phyloP scores from a whole-genome alignment of 31 red algal genomes.

The Odonthalia washingtoniensis region DNA sequence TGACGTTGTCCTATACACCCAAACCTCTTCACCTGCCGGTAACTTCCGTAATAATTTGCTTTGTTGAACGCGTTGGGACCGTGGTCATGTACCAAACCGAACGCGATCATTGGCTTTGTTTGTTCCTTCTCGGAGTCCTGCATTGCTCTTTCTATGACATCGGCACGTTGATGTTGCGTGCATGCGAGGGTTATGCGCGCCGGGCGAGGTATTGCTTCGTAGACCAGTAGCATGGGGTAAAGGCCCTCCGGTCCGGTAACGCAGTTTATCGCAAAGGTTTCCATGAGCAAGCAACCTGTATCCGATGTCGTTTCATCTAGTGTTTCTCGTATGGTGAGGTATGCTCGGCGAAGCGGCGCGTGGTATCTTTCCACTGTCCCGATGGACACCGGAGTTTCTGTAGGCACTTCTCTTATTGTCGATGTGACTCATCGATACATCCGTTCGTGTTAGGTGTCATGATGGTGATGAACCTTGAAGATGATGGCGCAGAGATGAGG shows the following conservation, averaged over 20 bases:
- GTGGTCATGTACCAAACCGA: conserved; percentile 22
- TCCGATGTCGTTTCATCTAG: conserved; percentile 1
- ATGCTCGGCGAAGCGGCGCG: conserved; percentile 1
- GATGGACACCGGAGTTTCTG: conserved; percentile 29
- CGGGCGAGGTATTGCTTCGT: conserved; percentile 32
- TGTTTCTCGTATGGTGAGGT: conserved; percentile 5
- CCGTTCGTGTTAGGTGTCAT: too few relatives aligned
- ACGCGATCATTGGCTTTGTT: not conserved
- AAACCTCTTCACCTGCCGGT: not conserved
- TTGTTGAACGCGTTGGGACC: conserved; percentile 1
- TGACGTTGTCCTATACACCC: conserved; percentile 14
- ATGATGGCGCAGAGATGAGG: too few relatives aligned
- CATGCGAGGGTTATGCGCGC: not conserved
- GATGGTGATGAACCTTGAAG: too few relatives aligned
- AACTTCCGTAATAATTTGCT: conserved; percentile 26
- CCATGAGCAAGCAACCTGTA: conserved; percentile 13
- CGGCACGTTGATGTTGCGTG: conserved; percentile 32
- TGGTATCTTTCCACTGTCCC: conserved; percentile 36
- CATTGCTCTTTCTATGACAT: conserved; percentile 12
- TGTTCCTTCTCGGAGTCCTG: conserved; percentile 41
- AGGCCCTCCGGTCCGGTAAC: conserved; percentile 38
- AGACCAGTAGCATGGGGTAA: conserved; percentile 32
- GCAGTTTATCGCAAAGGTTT: conserved; percentile 10
- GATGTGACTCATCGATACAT: too few relatives aligned
- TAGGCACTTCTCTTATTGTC: conserved; percentile 21